Percentiles rank a stretch among this genome's conserved stretches.
phyloP scores from a whole-genome alignment of 768 basidiomycete species.

The Rhodotorula sphaerocarpa region DNA sequence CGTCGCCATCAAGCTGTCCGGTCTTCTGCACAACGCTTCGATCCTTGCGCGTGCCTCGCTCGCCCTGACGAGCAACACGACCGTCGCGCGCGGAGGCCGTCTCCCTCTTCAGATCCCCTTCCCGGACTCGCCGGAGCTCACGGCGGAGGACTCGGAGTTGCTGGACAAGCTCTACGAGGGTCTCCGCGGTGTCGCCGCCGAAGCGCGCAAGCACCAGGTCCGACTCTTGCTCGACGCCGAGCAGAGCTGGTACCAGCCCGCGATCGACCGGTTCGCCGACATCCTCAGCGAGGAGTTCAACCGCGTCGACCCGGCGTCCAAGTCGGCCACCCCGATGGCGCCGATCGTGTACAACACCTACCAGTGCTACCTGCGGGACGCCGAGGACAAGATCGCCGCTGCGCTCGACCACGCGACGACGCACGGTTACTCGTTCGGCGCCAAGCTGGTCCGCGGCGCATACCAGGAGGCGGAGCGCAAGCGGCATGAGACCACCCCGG shows the following conservation, averaged over 20 bases:
- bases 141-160: conserved; percentile 30
- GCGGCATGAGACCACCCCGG: not conserved
- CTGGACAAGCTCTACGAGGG: conserved; percentile 33
- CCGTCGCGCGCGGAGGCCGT: conserved; percentile 5
- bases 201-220: conserved; percentile 34
- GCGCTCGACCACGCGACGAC: conserved; percentile 33
- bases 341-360: conserved; percentile 34
- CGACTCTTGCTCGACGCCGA: conserved; percentile 40
- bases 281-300: conserved; percentile 39
- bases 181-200: conserved; percentile 29
- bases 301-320: conserved; percentile 18
- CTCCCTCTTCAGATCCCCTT: conserved; percentile 12
- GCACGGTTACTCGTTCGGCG: conserved; percentile 37
- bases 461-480: conserved; percentile 38
- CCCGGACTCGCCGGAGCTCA: conserved; percentile 28
- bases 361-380: conserved; percentile 34
- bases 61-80: conserved; percentile 16
- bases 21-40: conserved; percentile 29
- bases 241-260: conserved; percentile 40
- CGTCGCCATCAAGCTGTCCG: conserved; percentile 38
- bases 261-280: conserved; percentile 37
- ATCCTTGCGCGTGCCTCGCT: conserved; percentile 26
- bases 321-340: not conserved
- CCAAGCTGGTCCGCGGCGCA: conserved; percentile 41
- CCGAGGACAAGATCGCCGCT: conserved; percentile 28